Conservation (phyloP, 139 green algal genomes). For the Ettlia oleoabundans region DNA sequence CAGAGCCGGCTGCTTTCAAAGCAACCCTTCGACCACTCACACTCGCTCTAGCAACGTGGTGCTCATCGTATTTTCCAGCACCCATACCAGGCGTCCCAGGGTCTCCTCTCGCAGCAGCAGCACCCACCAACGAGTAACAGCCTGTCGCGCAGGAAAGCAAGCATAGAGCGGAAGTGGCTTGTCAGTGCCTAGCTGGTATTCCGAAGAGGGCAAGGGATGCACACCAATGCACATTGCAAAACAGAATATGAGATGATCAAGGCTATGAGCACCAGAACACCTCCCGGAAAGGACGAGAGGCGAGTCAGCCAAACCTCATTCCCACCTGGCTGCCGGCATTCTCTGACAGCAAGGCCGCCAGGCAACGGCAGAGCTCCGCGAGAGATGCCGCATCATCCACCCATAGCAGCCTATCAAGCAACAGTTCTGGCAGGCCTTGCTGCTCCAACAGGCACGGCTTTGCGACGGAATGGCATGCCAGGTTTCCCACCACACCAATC, state of each 20-base stretch:
- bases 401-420: constrained; percentile 9
- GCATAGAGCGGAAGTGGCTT: too few species aligned
- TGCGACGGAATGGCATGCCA: constrained; percentile 1
- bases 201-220: too few species aligned
- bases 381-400: constrained; percentile 14
- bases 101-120: constrained; percentile 6
- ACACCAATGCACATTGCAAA: too few species aligned
- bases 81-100: constrained; percentile 16
- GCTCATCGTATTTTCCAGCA: constrained; percentile 29
- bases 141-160: background rate
- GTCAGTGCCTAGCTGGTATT: too few species aligned
- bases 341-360: background rate
- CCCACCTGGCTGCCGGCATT: background rate
- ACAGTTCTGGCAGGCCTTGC: background rate
- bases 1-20: background rate
- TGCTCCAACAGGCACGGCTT: background rate
- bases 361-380: constrained; percentile 1
- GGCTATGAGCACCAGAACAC: too few species aligned
- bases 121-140: background rate
- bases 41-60: constrained; percentile 8
- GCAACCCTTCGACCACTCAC: background rate
- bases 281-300: too few species aligned
- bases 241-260: too few species aligned
- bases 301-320: background rate
- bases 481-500: constrained; percentile 10